These are phyloP conservation scores for Filobasidium wieringae DNA, from an alignment of 768 basidiomycete genomes.

Conservation along the genomic window DNA sequence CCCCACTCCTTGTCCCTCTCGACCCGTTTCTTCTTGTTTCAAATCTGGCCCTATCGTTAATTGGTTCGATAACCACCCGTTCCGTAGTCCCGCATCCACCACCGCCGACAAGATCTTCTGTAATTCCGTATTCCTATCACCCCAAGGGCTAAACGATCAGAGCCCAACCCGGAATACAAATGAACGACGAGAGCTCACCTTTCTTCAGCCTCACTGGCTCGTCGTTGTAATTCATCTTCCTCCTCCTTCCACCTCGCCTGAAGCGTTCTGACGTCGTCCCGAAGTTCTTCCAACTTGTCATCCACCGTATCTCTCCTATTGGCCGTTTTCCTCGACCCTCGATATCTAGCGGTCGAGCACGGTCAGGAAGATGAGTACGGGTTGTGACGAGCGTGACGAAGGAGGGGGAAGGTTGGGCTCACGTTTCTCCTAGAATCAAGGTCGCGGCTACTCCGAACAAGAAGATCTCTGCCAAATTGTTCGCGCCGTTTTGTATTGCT, in stretches of 20 bases:
- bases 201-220: slow-evolving; percentile 7
- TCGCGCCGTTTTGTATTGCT: slow-evolving; percentile 38
- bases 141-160: not conserved
- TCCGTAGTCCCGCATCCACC: slow-evolving; percentile 7
- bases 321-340: slow-evolving; percentile 6
- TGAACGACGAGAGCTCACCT: not conserved
- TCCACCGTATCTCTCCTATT: slow-evolving; percentile 15
- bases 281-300: slow-evolving; percentile 9
- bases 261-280: slow-evolving; percentile 8
- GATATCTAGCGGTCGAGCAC: not conserved
- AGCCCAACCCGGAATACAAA: not conserved
- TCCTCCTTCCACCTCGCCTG: slow-evolving; percentile 9
- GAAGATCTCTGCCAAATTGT: slow-evolving; percentile 34
- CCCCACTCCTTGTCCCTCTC: too few species aligned
- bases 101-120: slow-evolving; percentile 6
- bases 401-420: slow-evolving; percentile 15
- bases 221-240: slow-evolving; percentile 5
- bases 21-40: too few species aligned
- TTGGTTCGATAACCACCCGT: slow-evolving; percentile 1
- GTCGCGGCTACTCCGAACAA: slow-evolving; percentile 34
- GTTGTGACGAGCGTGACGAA: too few species aligned
- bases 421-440: slow-evolving; percentile 32
- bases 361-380: too few species aligned
- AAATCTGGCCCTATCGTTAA: not conserved
- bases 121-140: slow-evolving; percentile 1